These are phyloP conservation scores for Huntiella abstrusa DNA, from an alignment of 2,329 filamentous ascomycete genomes.

Conservation along the genomic window DNA sequence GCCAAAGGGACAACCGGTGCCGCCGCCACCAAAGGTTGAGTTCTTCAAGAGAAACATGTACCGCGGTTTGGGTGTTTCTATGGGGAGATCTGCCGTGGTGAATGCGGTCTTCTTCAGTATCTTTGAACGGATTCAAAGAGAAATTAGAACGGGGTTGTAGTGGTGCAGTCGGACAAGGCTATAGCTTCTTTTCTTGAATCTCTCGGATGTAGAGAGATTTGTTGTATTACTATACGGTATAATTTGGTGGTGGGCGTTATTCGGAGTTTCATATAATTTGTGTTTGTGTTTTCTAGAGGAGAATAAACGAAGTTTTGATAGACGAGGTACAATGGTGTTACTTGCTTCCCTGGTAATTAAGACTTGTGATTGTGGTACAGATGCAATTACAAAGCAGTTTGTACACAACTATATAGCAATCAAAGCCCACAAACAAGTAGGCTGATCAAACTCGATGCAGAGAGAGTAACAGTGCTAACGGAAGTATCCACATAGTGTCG, in stretches of 20 bases:
- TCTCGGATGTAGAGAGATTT: background rate
- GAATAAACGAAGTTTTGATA: background rate
- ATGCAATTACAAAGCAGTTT: too few species aligned
- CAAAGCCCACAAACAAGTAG: too few species aligned
- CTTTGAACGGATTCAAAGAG: slow-evolving; percentile 67
- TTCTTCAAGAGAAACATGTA: slow-evolving; percentile 68
- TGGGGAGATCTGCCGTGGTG: slow-evolving; percentile 62
- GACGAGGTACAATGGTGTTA: background rate
- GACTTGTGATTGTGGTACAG: too few species aligned
- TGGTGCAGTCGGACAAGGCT: background rate
- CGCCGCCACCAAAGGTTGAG: slow-evolving; percentile 51
- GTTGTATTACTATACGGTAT: background rate
- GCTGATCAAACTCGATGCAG: too few species aligned
- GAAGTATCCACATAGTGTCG: too few species aligned
- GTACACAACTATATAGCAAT: too few species aligned
- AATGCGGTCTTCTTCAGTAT: slow-evolving; percentile 83
- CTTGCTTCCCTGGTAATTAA: background rate
- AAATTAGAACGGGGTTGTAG: slow-evolving; percentile 21
- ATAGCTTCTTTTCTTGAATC: background rate
- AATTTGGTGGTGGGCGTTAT: background rate
- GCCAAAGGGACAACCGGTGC: slow-evolving; percentile 42
- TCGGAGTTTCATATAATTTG: background rate
- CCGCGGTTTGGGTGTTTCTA: slow-evolving; percentile 64
- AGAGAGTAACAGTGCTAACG: too few species aligned
- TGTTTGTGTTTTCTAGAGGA: background rate